Base-by-base conservation (phyloP, 129 eudicot species). In the Chrysanthemum lavandulifolium region DNA sequence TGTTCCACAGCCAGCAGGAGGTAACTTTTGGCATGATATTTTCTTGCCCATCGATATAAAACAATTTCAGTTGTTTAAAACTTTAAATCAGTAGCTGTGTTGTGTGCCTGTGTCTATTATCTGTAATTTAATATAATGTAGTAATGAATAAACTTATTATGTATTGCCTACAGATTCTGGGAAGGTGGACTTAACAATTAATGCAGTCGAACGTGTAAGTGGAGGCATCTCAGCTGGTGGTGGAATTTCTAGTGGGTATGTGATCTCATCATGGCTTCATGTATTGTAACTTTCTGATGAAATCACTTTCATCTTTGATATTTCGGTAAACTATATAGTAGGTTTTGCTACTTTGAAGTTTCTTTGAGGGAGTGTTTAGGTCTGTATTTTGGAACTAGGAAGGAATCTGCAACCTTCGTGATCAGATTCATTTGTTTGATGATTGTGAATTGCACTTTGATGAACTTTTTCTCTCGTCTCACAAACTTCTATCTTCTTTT, bases 1-100 rank as follows among this genome's bases (percentile, higher is more conserved):
- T 57, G 85, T 95, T 81, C 99, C 99, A 16, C 99, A 95, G 81
- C 99, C 99, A 65, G 96, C 97, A 78, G 97, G 99, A 81, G 99
- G 97, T 90, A 88, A 85, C 9, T 43, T 67, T 61, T 69, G 49
- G 19, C 36, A 52, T 55, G 25, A 67, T 27, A n/a, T 27, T 10
- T 25, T 8, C 75, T 25, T 50, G 10, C 10, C 15, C 10, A 47
- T 48, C 49, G 4, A 29, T 12, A 70, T 60, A 52, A 40, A 61
- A 10, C 10, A 23, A 36, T 21, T 36, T 36, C 0, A 5, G 0
- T 36, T 36, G 7, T 36, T 33, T 36, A 5, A 36, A 36, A 5
- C 43, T 36, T 33, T 36, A 5, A 36, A 36, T 36, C 43, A 36
- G 43, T 36, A 36, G 6, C 9, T 6, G 8, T 36, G 66, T 14